A percentile compares a stretch with the other conserved stretches of the same genome.
Evolutionary conservation across 768 basidiomycete genomes (phyloP).

Genomic region (Rubroboletus satanas): DNA sequence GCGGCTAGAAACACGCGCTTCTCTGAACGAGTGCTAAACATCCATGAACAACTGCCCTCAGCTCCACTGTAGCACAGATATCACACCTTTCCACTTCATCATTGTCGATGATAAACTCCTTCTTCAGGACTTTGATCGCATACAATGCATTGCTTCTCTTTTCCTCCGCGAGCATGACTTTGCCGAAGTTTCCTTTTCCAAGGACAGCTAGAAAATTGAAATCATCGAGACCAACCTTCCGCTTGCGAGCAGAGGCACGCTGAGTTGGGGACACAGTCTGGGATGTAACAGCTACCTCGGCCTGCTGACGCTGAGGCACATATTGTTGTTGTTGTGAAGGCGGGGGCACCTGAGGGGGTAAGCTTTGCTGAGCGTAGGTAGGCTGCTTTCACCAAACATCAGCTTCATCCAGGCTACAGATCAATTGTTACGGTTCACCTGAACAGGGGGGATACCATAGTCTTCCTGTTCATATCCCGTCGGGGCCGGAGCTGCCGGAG

Average conservation of each 20-base stretch:
- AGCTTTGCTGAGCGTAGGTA: constrained; percentile 23
- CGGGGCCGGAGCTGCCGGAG: constrained; percentile 15
- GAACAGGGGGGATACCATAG: constrained; percentile 17
- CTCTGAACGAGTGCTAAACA: constrained; percentile 88
- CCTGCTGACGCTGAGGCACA: constrained; percentile 29
- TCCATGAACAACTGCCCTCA: constrained; percentile 3
- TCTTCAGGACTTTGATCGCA: constrained; percentile 99
- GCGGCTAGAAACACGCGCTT: constrained; percentile 97
- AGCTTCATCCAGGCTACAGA: neutral
- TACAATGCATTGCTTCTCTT: constrained; percentile 85
- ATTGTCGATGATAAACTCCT: constrained; percentile 99
- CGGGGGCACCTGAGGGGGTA: constrained; percentile 16
- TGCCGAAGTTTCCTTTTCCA: constrained; percentile 99
- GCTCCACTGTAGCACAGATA: neutral
- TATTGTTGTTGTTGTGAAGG: constrained; percentile 27
- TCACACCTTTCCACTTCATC: constrained; percentile 97
- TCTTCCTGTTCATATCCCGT: constrained; percentile 31
- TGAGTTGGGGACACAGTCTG: constrained; percentile 37
- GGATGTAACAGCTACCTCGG: constrained; percentile 16
- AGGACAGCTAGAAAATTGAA: constrained; percentile 99
- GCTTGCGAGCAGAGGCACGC: constrained; percentile 50
- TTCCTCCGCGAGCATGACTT: constrained; percentile 99
- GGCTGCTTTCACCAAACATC: constrained; percentile 14
- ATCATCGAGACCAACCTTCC: constrained; percentile 94
- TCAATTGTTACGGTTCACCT: constrained; percentile 16